phyloP scores from a whole-genome alignment of 2,329 filamentous ascomycete genomes.

The Lasiodiplodia sp. region DNA sequence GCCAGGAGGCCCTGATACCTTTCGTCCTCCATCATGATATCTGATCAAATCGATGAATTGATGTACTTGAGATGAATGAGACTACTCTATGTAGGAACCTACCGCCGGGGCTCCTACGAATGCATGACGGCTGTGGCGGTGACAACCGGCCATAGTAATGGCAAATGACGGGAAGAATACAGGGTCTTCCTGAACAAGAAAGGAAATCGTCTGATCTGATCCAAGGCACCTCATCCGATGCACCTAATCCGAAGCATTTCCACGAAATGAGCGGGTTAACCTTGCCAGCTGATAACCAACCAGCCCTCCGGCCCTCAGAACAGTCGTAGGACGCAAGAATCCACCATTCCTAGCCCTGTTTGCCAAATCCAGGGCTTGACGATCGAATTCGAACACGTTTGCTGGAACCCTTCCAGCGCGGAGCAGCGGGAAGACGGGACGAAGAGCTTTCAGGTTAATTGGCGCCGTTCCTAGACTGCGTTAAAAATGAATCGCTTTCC shows the following conservation, averaged over 20 bases:
- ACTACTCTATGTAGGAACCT: background rate
- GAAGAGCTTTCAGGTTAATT: background rate
- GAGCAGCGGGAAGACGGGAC: background rate
- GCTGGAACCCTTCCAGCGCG: background rate
- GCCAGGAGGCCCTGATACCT: background rate
- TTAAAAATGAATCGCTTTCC: background rate
- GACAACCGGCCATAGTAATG: too few species aligned
- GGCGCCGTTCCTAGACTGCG: background rate
- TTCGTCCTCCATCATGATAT: background rate
- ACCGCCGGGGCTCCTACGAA: background rate
- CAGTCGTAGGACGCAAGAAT: background rate
- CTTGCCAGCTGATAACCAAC: background rate
- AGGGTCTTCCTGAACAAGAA: too few species aligned
- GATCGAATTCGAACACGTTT: background rate
- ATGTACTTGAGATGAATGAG: background rate
- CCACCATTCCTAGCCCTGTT: too few species aligned
- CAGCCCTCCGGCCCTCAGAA: background rate
- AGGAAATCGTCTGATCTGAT: too few species aligned
- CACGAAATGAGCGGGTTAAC: too few species aligned
- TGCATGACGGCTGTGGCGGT: too few species aligned
- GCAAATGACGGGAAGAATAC: too few species aligned
- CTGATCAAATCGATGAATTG: too few species aligned
- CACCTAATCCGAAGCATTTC: too few species aligned
- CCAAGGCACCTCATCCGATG: too few species aligned
- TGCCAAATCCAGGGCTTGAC: background rate